These are phyloP conservation scores for Phytophthora pisi DNA, from an alignment of 352 stramenopile species.

Conservation along the genomic window DNA sequence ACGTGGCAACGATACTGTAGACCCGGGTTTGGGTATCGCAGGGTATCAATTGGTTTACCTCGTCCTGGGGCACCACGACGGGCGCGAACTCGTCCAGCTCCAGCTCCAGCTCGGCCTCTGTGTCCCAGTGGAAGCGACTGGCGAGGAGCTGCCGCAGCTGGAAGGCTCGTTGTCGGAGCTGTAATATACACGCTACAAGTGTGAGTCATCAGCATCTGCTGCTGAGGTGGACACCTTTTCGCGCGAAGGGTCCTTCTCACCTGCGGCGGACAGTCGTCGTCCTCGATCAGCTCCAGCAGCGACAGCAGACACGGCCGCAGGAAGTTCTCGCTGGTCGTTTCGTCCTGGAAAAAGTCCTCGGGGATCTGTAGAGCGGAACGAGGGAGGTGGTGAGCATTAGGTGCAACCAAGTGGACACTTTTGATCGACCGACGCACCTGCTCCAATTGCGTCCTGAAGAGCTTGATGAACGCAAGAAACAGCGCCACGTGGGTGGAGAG, in stretches of 20 bases:
- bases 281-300: slow-evolving; percentile 66
- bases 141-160: slow-evolving; percentile 44
- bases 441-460: slow-evolving; percentile 61
- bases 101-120: slow-evolving; percentile 26
- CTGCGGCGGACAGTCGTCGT: slow-evolving; percentile 43
- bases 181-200: slow-evolving; percentile 1
- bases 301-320: slow-evolving; percentile 63
- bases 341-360: slow-evolving; percentile 75
- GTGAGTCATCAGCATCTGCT: slow-evolving; percentile 21
- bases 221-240: background rate
- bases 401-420: background rate
- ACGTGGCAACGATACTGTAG: slow-evolving; percentile 15
- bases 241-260: slow-evolving; percentile 16
- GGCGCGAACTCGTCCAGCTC: slow-evolving; percentile 56
- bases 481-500: slow-evolving; percentile 46
- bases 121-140: slow-evolving; percentile 47
- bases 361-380: slow-evolving; percentile 43
- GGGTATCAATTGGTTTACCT: slow-evolving; percentile 27
- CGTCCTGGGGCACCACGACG: slow-evolving; percentile 46
- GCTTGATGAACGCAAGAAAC: slow-evolving; percentile 63
- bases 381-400: background rate
- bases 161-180: slow-evolving; percentile 40
- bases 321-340: slow-evolving; percentile 66
- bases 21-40: slow-evolving; percentile 1
- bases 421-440: slow-evolving; percentile 36